phyloP scores from a whole-genome alignment of 768 basidiomycete species.

The Rossbeevera mucosa region DNA sequence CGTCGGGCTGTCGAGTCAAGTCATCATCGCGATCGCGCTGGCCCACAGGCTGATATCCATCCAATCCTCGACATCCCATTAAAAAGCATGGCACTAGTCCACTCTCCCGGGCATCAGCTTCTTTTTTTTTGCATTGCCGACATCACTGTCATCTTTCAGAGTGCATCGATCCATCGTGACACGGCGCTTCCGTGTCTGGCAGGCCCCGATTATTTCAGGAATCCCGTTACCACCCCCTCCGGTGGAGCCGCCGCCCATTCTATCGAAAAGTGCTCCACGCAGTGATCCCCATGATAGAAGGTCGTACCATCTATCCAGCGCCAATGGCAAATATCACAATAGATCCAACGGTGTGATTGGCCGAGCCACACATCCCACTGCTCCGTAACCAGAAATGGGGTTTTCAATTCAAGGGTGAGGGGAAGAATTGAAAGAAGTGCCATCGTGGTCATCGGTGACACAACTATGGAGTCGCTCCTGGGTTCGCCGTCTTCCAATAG shows the following conservation, averaged over 20 bases:
- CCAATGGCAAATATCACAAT: constrained; percentile 12
- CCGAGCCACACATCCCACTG: not conserved
- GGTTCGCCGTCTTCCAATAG: constrained; percentile 5
- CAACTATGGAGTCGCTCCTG: not conserved
- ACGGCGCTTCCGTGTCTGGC: not conserved
- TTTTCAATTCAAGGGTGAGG: not conserved
- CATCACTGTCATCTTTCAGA: not conserved
- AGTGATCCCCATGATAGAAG: not conserved
- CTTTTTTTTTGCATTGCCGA: constrained; percentile 5
- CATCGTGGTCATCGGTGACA: not conserved
- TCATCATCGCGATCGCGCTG: not conserved
- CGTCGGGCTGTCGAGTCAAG: not conserved
- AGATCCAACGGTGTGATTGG: not conserved
- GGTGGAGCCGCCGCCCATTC: not conserved
- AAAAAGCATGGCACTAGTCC: not conserved
- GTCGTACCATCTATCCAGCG: not conserved
- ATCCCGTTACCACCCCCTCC: constrained; percentile 15
- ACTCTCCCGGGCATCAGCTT: not conserved
- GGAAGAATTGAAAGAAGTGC: not conserved
- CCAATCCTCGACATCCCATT: not conserved
- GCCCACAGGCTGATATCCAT: not conserved
- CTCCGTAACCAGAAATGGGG: constrained; percentile 2
- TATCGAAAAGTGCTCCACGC: not conserved
- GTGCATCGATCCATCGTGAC: not conserved
- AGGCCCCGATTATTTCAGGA: constrained; percentile 1